phyloP scores from a whole-genome alignment of 179 eudicot species.

The Silene coronaria region DNA sequence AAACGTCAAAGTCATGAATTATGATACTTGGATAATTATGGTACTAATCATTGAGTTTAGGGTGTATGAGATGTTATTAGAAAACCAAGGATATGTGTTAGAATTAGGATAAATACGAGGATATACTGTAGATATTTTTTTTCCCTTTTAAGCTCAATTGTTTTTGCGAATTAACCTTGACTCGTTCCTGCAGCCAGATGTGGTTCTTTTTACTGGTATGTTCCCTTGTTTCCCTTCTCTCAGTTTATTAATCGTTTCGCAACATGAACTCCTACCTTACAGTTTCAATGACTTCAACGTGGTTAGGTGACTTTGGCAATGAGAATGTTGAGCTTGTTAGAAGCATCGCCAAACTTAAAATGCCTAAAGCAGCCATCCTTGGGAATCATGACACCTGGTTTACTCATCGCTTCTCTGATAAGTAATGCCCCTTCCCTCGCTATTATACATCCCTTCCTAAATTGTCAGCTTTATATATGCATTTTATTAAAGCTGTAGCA shows the following conservation, averaged over 20 bases:
- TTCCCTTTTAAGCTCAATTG: neutral
- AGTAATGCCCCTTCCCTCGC: slow-evolving; percentile 23
- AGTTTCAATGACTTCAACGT: neutral
- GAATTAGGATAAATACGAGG: neutral
- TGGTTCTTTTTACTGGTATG: slow-evolving; percentile 87
- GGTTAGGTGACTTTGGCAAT: slow-evolving; percentile 84
- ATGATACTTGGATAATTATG: neutral
- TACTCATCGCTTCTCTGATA: slow-evolving; percentile 54
- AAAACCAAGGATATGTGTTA: neutral
- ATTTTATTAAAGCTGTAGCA: neutral
- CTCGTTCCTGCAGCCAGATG: slow-evolving; percentile 70
- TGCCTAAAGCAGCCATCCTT: slow-evolving; percentile 74
- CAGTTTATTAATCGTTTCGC: neutral
- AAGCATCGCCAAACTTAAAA: slow-evolving; percentile 49
- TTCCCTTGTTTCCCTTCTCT: slow-evolving; percentile 12
- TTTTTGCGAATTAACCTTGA: slow-evolving; percentile 18
- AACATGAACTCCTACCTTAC: neutral
- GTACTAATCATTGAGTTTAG: neutral
- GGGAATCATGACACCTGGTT: slow-evolving; percentile 90
- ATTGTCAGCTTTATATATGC: neutral
- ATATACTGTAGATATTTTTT: neutral
- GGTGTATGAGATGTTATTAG: neutral
- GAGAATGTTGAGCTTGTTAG: slow-evolving; percentile 78
- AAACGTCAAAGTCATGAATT: neutral
- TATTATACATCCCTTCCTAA: neutral